These are phyloP conservation scores for Fistulifera pelliculosa DNA, from an alignment of 108 stramenopile species.

Conservation along the genomic window DNA sequence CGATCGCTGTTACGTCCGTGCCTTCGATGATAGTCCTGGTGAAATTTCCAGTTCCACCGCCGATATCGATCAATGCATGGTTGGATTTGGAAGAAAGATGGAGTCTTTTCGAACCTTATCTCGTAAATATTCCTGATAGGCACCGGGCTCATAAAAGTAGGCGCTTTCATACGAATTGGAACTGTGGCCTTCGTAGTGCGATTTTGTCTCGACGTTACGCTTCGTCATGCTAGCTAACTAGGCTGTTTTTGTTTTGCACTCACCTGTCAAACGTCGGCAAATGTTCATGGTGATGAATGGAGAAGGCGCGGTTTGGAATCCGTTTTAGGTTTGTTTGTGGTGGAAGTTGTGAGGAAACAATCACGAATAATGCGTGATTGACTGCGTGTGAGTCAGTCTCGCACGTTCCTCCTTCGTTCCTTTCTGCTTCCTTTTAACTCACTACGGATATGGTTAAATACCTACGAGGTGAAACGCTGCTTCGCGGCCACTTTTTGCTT, in stretches of 20 bases:
- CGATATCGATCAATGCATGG: conserved; percentile 35
- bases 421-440: no score
- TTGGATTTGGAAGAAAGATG: conserved; percentile 1
- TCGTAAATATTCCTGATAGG: conserved; percentile 38
- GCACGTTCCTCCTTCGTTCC: no score
- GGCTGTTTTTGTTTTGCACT: neutral
- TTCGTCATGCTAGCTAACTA: neutral
- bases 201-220: conserved; percentile 8
- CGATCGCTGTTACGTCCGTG: conserved; percentile 19
- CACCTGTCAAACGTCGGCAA: neutral
- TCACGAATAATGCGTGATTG: no score
- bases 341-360: no score
- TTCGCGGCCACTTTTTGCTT: no score
- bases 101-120: conserved; percentile 17
- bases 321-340: no score
- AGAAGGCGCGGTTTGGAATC: no score
- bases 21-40: conserved; percentile 17
- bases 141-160: conserved; percentile 49
- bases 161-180: conserved; percentile 45
- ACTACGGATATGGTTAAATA: no score
- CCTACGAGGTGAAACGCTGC: no score
- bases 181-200: conserved; percentile 47
- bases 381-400: no score
- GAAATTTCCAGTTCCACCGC: conserved; percentile 74
- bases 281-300: conserved; percentile 4